Percentiles rank a stretch among this genome's conserved stretches.
These are phyloP conservation scores for Syzygium malaccense DNA, from an alignment of 441 rosid genomes.

Conservation along the genomic window DNA sequence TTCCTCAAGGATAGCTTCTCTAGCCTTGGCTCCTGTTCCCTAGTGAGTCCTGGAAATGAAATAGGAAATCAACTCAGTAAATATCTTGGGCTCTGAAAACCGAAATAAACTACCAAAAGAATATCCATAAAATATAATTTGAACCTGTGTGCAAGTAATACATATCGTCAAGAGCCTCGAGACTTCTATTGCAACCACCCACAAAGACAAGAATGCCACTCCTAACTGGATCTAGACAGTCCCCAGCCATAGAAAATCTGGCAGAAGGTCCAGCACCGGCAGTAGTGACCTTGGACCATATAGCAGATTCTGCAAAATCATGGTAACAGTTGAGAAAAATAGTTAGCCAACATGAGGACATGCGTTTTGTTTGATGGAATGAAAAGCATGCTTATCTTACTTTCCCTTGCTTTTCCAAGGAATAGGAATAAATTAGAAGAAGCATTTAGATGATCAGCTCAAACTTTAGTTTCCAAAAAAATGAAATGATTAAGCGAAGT, in stretches of 20 bases:
- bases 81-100: neutral
- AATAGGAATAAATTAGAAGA: neutral
- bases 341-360: neutral
- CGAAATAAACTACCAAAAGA: neutral
- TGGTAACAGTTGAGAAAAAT: neutral
- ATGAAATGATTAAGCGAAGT: neutral
- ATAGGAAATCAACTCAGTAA: constrained; percentile 4
- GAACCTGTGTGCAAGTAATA: constrained; percentile 86
- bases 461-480: neutral
- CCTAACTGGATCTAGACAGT: constrained; percentile 75
- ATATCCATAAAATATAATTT: neutral
- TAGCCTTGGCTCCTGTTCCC: constrained; percentile 41
- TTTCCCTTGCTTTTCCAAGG: neutral
- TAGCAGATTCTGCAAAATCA: constrained; percentile 51
- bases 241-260: constrained; percentile 87
- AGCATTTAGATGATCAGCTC: neutral
- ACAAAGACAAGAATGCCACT: constrained; percentile 68
- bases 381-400: neutral
- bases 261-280: constrained; percentile 81
- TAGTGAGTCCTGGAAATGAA: constrained; percentile 45
- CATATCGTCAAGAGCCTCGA: constrained; percentile 93
- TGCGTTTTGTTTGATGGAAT: neutral
- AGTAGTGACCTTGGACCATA: constrained; percentile 74
- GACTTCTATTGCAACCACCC: constrained; percentile 94
- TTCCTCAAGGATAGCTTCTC: constrained; percentile 82